These are phyloP conservation scores for Metschnikowia lochheadii DNA, from an alignment of 805 yeast species.

Conservation along the genomic window DNA sequence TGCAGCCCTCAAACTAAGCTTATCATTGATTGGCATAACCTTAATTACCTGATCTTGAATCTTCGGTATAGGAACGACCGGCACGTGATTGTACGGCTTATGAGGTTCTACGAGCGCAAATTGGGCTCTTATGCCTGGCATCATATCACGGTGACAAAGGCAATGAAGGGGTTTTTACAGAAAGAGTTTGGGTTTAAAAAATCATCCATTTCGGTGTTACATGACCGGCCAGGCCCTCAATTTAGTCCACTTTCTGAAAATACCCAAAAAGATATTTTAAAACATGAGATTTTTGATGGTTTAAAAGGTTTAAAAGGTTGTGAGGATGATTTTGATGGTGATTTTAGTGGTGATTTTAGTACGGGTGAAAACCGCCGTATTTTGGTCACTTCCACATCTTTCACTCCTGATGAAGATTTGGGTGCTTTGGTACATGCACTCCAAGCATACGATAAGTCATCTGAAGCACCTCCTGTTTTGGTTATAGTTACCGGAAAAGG, in stretches of 20 bases:
- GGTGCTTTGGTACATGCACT: conserved; percentile 65
- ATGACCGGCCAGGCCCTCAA: conserved; percentile 78
- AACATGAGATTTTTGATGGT: conserved; percentile 26
- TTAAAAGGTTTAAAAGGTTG: too few species aligned
- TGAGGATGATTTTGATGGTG: too few species aligned
- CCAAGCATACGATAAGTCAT: conserved; percentile 54
- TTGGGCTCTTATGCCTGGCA: conserved; percentile 64
- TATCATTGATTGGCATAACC: conserved; percentile 94
- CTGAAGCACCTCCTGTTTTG: conserved; percentile 44
- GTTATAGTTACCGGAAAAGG: conserved; percentile 97
- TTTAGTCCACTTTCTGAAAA: conserved; percentile 47
- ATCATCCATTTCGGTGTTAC: conserved; percentile 55
- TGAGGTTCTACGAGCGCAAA: conserved; percentile 57
- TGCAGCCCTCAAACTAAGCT: conserved; percentile 54
- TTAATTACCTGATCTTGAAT: conserved; percentile 79
- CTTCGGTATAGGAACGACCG: conserved; percentile 50
- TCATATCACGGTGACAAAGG: conserved; percentile 75
- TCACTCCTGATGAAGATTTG: conserved; percentile 94
- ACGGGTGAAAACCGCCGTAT: conserved; percentile 46
- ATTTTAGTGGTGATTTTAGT: too few species aligned
- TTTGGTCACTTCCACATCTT: conserved; percentile 85
- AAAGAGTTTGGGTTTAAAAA: conserved; percentile 49
- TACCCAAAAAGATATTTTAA: conserved; percentile 25
- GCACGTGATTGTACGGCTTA: conserved; percentile 60
- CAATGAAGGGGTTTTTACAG: conserved; percentile 61